Evolutionary conservation across 345 rosid genomes (phyloP), one percentile per base, ranked within the genome.

Genomic region (Pugionium cornutum): DNA sequence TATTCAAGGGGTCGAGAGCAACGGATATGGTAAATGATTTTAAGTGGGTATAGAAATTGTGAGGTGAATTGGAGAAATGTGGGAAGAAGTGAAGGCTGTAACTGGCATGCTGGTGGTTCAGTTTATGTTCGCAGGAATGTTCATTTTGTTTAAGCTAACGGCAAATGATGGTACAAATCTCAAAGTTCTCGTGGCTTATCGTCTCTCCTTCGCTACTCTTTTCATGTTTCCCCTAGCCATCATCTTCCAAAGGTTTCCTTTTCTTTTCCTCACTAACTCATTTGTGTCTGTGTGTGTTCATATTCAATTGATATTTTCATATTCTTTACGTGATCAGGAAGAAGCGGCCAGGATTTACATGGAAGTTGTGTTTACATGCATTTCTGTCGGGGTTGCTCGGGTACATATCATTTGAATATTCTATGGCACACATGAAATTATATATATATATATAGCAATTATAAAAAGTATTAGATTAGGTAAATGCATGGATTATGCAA

Each of bases 361-460:
- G 84, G 83, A 80, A 28, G 39, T 58, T 86, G 9, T 75, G 78
- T 1, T 55, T 74, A 4, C 82, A 62, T 66, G 77, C 83, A 35
- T 76, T 79, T 74, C 58, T 82, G 7, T 77, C 77, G 42, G 89
- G 81, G 2, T 32, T 86, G 49, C 53, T 82, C 27, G 91, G 86
- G 91, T 86, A 74, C 62, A 31, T 34, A 0, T 58, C 65, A 39
- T 30, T 48, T 46, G 53, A 34, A 26, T 33, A 0, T n/a, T n/a
- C n/a, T 58, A 11, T 11, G 44, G 5, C 6, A 29, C 30, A 10
- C 49, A 11, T 29, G 11, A 36, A 53, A 6, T 25, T 42, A 4
- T 47, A 5, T 39, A 47, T n/a, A n/a, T n/a, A n/a, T 36, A 5
- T 4, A 3, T 36, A 44, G 35, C 7, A 9, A 58, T 39, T 30